Conservation (phyloP, 164 flowering plant species). For the Annona cherimola region DNA sequence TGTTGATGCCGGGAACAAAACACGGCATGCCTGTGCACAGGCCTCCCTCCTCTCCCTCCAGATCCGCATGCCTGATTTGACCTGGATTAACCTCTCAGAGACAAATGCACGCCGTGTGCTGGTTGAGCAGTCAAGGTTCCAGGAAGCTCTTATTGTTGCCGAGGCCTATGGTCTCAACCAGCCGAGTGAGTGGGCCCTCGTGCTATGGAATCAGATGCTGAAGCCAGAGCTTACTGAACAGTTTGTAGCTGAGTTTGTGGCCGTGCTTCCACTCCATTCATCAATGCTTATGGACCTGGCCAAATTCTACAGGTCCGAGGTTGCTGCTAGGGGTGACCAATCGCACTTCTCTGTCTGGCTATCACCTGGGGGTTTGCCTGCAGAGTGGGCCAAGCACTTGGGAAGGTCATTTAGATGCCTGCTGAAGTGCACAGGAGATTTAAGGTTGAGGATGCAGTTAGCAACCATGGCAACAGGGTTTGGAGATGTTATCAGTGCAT, state of each 20-base stretch:
- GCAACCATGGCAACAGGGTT: conserved; percentile 88
- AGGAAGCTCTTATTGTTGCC: conserved; percentile 91
- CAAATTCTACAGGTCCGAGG: conserved; percentile 77
- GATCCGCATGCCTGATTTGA: conserved; percentile 90
- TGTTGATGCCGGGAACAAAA: conserved; percentile 92
- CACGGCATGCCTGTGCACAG: conserved; percentile 76
- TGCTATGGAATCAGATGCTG: conserved; percentile 96
- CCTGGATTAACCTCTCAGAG: conserved; percentile 77
- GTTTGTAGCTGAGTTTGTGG: conserved; percentile 87
- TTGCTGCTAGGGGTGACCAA: conserved; percentile 91
- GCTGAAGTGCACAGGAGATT: conserved; percentile 79
- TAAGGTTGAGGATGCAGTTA: conserved; percentile 63
- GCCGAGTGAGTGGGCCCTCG: conserved; percentile 93
- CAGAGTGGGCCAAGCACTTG: conserved; percentile 88
- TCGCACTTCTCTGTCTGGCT: conserved; percentile 96
- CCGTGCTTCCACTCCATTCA: no score
- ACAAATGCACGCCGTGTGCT: conserved; percentile 91
- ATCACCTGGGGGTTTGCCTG: conserved; percentile 89
- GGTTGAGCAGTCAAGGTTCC: conserved; percentile 96
- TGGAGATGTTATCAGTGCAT: conserved; percentile 58
- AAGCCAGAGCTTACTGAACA: conserved; percentile 85
- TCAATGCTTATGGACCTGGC: conserved; percentile 84
- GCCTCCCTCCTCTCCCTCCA: conserved; percentile 94
- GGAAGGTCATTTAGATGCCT: conserved; percentile 83
- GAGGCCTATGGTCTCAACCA: conserved; percentile 92